These are phyloP conservation scores for Adiantum capillusveneris DNA, from an alignment of 75 land plant genomes.

Conservation along the genomic window DNA sequence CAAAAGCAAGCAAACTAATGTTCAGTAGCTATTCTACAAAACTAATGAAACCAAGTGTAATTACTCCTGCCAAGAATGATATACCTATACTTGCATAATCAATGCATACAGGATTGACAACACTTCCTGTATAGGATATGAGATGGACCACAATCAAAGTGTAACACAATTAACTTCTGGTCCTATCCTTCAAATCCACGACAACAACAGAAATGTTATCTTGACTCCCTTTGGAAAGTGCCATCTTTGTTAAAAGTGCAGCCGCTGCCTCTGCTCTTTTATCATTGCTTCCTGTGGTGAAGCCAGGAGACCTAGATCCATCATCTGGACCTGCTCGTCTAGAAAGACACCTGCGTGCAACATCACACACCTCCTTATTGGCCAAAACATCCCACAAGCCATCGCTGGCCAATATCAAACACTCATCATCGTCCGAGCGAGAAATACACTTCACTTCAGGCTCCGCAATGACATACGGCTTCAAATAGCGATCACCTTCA, in stretches of 20 bases:
- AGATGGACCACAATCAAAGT: no score
- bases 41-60: no score
- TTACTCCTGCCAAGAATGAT: no score
- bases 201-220: constrained; percentile 65
- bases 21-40: no score
- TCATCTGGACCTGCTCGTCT: no score
- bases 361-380: constrained; percentile 59
- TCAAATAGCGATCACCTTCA: constrained; percentile 60
- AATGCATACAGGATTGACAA: no score
- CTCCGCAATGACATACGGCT: constrained; percentile 57
- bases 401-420: constrained; percentile 67
- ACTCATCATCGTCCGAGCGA: constrained; percentile 48
- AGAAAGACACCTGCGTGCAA: constrained; percentile 40
- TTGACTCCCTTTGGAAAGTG: constrained; percentile 33
- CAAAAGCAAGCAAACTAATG: no score
- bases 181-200: constrained; percentile 31
- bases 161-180: no score
- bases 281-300: no score
- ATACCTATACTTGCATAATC: no score
- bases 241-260: constrained; percentile 39
- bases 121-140: no score
- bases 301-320: no score
- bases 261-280: constrained; percentile 40
- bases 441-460: constrained; percentile 65
- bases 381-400: constrained; percentile 82